Percentiles rank a stretch among this genome's conserved stretches.
These are phyloP conservation scores for Cytospora paraplurivora DNA, from an alignment of 2,329 filamentous ascomycete species.

Conservation along the genomic window DNA sequence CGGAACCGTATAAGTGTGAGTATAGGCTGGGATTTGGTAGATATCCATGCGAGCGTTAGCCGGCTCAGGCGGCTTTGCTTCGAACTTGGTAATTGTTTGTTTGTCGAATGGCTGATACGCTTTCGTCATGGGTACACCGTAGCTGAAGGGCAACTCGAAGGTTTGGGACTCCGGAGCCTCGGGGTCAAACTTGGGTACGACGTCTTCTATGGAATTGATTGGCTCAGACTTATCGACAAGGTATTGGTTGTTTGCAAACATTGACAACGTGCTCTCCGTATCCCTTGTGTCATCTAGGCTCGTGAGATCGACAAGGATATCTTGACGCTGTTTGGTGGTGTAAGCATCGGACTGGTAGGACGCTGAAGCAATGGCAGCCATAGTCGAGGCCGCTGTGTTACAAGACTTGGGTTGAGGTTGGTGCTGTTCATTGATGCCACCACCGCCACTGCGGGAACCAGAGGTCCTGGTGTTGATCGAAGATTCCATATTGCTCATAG, in stretches of 20 bases:
- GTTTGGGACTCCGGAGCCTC: not conserved
- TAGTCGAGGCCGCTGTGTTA: not conserved
- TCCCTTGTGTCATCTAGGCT: not conserved
- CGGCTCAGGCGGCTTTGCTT: not conserved
- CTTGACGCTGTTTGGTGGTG: not conserved
- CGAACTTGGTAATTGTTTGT: not conserved
- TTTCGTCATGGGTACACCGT: not conserved
- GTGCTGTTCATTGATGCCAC: not conserved
- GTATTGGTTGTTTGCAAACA: not conserved
- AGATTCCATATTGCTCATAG: not conserved
- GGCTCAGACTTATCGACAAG: not conserved
- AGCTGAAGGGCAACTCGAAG: not conserved
- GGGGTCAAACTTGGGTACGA: constrained; percentile 3
- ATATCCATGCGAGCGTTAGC: not conserved
- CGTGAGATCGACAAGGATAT: not conserved
- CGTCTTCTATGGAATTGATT: not conserved
- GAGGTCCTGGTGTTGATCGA: not conserved
- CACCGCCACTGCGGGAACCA: not conserved
- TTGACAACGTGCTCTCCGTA: not conserved
- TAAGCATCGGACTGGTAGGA: not conserved
- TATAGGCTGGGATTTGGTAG: not conserved
- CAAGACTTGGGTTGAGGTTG: not conserved
- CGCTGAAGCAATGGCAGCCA: not conserved
- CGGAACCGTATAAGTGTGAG: too few species aligned
- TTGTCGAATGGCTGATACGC: not conserved